Conservation (phyloP, 2,329 filamentous ascomycete genomes). For the Aphanoascus verrucosus region DNA sequence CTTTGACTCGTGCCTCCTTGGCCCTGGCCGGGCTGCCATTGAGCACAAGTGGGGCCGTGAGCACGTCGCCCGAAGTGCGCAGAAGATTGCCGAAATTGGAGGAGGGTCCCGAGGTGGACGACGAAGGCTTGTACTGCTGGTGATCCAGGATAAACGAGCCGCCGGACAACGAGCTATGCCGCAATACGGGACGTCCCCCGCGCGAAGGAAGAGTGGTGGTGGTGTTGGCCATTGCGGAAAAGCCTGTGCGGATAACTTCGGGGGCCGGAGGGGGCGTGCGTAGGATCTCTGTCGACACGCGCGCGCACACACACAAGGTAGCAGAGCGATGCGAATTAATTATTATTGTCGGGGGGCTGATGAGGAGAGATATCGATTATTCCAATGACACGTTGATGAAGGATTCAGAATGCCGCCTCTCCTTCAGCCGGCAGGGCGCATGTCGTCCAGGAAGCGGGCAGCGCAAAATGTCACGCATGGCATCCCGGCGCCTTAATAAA, state of each 20-base stretch:
- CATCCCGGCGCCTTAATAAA: too few species aligned
- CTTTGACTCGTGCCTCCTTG: constrained; percentile 26
- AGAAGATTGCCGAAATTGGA: constrained; percentile 30
- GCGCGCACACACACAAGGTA: too few species aligned
- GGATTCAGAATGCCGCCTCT: too few species aligned
- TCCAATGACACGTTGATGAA: too few species aligned
- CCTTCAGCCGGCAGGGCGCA: too few species aligned
- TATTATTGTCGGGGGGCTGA: too few species aligned
- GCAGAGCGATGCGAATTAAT: too few species aligned
- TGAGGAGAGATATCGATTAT: too few species aligned
- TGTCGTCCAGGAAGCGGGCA: too few species aligned
- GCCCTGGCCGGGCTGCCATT: constrained; percentile 30
- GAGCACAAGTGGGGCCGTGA: constrained; percentile 21
- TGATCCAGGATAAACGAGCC: constrained; percentile 40
- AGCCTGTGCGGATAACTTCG: constrained; percentile 2
- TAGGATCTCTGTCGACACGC: background rate
- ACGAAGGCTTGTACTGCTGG: constrained; percentile 38
- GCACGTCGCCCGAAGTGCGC: constrained; percentile 21
- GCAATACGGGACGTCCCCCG: constrained; percentile 33
- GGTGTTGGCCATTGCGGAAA: background rate
- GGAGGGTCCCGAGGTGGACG: constrained; percentile 17
- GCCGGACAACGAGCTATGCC: constrained; percentile 32
- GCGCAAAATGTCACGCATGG: too few species aligned
- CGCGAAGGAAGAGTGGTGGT: constrained; percentile 17
- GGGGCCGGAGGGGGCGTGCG: background rate